Percentiles rank a stretch among this genome's conserved stretches.
Evolutionary conservation across 305 asterid genomes (phyloP).

Genomic region (Salvia sclarea): DNA sequence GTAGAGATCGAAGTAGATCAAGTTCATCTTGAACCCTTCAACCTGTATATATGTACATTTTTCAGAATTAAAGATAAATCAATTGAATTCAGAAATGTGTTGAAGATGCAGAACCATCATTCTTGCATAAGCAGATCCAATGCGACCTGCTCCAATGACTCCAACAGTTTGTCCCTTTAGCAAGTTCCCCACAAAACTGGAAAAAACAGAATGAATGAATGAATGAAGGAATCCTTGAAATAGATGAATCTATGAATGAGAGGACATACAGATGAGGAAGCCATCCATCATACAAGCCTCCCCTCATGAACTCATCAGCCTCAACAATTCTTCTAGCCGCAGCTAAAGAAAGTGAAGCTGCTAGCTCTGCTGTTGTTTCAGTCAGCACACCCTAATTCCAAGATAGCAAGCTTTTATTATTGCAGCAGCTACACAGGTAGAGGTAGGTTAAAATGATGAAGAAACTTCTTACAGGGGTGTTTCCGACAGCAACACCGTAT

Average conservation of each 20-base stretch:
- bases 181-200: constrained; percentile 91
- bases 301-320: constrained; percentile 97
- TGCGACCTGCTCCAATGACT: constrained; percentile 97
- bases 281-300: constrained; percentile 98
- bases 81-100: too few species aligned
- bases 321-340: constrained; percentile 95
- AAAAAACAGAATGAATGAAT: too few species aligned
- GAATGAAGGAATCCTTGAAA: too few species aligned
- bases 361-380: constrained; percentile 95
- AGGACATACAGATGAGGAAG: constrained; percentile 90
- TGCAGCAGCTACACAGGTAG: too few species aligned
- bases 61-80: too few species aligned
- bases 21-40: constrained; percentile 99
- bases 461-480: constrained; percentile 74
- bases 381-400: constrained; percentile 80
- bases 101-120: too few species aligned
- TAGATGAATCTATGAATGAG: too few species aligned
- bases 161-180: constrained; percentile 98
- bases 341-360: constrained; percentile 88
- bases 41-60: too few species aligned
- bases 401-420: too few species aligned
- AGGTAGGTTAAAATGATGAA: too few species aligned
- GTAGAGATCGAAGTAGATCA: constrained; percentile 92
- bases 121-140: constrained; percentile 98
- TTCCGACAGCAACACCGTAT: constrained; percentile 91